Evolutionary conservation across 768 basidiomycete species (phyloP), one percentile per base, ranked within the genome.

Genomic region (Suillus placidus): DNA sequence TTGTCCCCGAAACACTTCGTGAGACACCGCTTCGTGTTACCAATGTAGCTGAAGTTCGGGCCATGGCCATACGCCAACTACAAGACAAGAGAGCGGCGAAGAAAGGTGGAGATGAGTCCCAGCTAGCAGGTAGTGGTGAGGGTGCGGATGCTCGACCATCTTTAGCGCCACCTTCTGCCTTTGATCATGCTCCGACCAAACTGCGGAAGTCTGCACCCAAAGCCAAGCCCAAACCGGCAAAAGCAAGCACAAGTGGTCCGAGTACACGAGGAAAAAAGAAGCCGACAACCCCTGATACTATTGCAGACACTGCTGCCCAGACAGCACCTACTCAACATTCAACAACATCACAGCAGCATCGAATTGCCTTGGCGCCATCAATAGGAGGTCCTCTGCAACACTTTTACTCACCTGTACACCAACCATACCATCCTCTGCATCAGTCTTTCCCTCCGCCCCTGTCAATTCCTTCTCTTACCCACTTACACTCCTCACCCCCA

Each of bases 11-110:
- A 16, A 10, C 26, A 10, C 54, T 56, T 37, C 18, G 7, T 40
- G 58, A 60, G 40, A 60, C 32, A 37, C 58, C 35, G 18, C 16
- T 23, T 18, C 38, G 20, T 16, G 60, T 61, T 20, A 61, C 60
- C 34, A 61, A 61, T 42, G 60, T 14, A 30, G 35, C 34, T 30
- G 38, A 61, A 42, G 23, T 61, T 13, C 38, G 38, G 1, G 5
- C 40, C 5, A 61, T 37, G 1, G 60, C 60, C 26, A 40, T 61
- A 30, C 32, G 7, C 26, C 60, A 61, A 47, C n/a, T 47, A 47
- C 7, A 23, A 38, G 60, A 35, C 60, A 61, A 20, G 40, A 61
- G 40, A 42, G 20, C 23, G 9, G 60, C 34, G 16, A 61, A 61
- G 60, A 56, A 56, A 38, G 30, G 32, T 26, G 26, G 55, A 32